Percentiles rank a stretch among this genome's conserved stretches.
These are phyloP conservation scores for Periconia sp. DNA, from an alignment of 2,329 filamentous ascomycete species.

Conservation along the genomic window DNA sequence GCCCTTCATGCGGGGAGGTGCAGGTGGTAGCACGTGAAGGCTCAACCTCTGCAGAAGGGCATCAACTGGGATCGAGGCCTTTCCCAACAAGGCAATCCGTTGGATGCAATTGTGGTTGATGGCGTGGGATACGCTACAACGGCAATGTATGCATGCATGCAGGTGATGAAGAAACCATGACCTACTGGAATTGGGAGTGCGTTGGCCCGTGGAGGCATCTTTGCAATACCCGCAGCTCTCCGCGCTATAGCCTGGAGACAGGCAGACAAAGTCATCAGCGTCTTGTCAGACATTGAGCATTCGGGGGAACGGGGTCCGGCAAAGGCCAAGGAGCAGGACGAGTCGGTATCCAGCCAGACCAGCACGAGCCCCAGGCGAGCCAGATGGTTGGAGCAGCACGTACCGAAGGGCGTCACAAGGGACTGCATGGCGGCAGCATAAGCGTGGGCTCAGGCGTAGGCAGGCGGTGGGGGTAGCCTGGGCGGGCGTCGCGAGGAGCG, in stretches of 20 bases:
- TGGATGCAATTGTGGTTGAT: slow-evolving; percentile 9
- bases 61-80: slow-evolving; percentile 19
- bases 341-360: slow-evolving; percentile 42
- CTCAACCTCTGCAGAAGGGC: slow-evolving; percentile 37
- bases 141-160: slow-evolving; percentile 16
- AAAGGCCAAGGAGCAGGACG: slow-evolving; percentile 9
- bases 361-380: slow-evolving; percentile 41
- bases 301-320: slow-evolving; percentile 10
- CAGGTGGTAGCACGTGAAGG: slow-evolving; percentile 25
- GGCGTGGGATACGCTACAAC: not conserved
- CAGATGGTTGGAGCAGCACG: slow-evolving; percentile 47
- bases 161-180: slow-evolving; percentile 24
- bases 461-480: slow-evolving; percentile 36
- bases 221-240: slow-evolving; percentile 60
- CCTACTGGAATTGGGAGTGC: slow-evolving; percentile 57
- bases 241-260: slow-evolving; percentile 54
- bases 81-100: not conserved
- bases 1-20: not conserved
- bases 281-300: slow-evolving; percentile 16
- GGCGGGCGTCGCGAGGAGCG: slow-evolving; percentile 21
- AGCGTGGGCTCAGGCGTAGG: slow-evolving; percentile 41
- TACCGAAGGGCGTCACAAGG: slow-evolving; percentile 50
- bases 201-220: slow-evolving; percentile 52
- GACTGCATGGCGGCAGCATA: slow-evolving; percentile 51
- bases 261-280: slow-evolving; percentile 28